Conservation (phyloP, 2,329 filamentous ascomycete genomes). For the Gnomoniopsis smithogilvyi region DNA sequence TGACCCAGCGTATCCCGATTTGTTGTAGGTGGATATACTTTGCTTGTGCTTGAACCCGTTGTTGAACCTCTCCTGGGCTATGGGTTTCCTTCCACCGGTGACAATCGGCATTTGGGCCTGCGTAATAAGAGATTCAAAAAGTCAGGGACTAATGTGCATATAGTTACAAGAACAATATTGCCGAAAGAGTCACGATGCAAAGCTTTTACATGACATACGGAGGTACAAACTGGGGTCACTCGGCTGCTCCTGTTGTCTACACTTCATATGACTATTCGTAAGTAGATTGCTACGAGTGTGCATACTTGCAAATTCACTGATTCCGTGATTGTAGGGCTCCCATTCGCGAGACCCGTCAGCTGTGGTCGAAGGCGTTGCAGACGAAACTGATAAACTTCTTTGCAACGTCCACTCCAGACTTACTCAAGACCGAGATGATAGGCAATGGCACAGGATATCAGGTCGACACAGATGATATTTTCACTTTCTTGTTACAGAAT, state of each 20-base stretch:
- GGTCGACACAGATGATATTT: conserved; percentile 36
- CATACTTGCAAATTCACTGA: background rate
- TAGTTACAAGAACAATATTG: conserved; percentile 51
- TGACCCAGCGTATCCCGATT: conserved; percentile 45
- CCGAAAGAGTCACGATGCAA: conserved; percentile 43
- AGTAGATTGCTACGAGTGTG: background rate
- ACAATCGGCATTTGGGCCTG: background rate
- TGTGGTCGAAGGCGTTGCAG: conserved; percentile 50
- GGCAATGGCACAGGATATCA: conserved; percentile 48
- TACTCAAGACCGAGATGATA: conserved; percentile 50
- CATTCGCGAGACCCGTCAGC: conserved; percentile 50
- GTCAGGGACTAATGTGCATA: background rate
- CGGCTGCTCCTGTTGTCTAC: conserved; percentile 47
- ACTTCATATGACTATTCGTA: conserved; percentile 38
- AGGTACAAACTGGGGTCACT: conserved; percentile 55
- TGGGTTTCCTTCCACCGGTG: background rate
- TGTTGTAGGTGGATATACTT: conserved; percentile 32
- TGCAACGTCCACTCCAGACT: conserved; percentile 46
- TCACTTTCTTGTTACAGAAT: conserved; percentile 50
- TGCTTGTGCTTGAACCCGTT: background rate
- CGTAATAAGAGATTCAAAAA: background rate
- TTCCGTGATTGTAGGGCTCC: conserved; percentile 33
- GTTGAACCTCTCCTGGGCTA: background rate
- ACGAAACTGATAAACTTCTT: conserved; percentile 54
- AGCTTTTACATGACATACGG: conserved; percentile 52